Conservation (phyloP, 2,329 filamentous ascomycete genomes). For the Neonectria punicea region DNA sequence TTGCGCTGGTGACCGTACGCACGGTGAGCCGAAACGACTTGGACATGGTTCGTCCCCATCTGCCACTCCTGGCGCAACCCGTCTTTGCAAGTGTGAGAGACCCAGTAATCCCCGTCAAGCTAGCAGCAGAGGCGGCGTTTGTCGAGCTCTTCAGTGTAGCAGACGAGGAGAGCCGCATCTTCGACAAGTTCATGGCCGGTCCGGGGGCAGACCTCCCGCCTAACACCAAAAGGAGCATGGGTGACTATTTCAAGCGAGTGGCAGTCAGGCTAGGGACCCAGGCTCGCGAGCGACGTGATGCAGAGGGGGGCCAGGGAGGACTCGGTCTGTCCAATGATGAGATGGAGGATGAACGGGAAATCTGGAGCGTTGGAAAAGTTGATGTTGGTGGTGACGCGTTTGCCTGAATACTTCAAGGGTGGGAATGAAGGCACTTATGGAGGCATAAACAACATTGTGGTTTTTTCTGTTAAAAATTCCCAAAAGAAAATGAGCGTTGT, state of each 20-base stretch:
- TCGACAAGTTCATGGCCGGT: conserved; percentile 88
- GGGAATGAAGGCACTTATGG: neutral
- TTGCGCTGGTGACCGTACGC: conserved; percentile 87
- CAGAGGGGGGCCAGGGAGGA: conserved; percentile 88
- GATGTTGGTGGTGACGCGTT: conserved; percentile 59
- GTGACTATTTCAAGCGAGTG: conserved; percentile 96
- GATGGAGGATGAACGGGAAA: conserved; percentile 91
- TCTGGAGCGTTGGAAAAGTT: conserved; percentile 94
- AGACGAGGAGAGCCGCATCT: conserved; percentile 85
- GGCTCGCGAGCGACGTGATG: conserved; percentile 87
- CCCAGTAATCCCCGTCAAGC: conserved; percentile 91
- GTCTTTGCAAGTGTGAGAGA: conserved; percentile 93
- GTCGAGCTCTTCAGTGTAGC: conserved; percentile 90
- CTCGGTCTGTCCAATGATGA: conserved; percentile 91
- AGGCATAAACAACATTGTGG: conserved; percentile 3
- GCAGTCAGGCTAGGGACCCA: conserved; percentile 86
- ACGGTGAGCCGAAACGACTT: conserved; percentile 84
- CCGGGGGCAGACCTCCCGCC: conserved; percentile 73
- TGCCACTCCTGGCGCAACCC: conserved; percentile 80
- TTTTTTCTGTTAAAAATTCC: neutral
- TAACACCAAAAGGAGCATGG: conserved; percentile 87
- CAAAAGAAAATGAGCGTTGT: neutral
- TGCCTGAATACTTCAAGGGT: conserved; percentile 16
- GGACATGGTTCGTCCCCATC: conserved; percentile 83
- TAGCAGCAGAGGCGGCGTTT: conserved; percentile 94